Base-by-base conservation (phyloP, 768 basidiomycete species). In the Ramaria sp. region DNA sequence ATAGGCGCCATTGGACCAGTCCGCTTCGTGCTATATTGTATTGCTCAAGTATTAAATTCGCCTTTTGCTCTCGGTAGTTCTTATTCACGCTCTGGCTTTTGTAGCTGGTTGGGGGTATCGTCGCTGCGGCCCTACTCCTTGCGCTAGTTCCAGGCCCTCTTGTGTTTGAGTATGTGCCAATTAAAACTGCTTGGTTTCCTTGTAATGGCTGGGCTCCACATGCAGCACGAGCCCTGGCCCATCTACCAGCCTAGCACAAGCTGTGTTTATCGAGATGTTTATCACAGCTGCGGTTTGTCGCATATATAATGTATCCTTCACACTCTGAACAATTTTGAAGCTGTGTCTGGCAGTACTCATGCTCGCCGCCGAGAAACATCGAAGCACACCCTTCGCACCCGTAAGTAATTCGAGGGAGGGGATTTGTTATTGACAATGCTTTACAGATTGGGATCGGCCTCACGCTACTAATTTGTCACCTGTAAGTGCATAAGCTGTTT, bases 221-320 rank as follows among this genome's bases (percentile, higher is more conserved):
- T 25, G 12, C 56, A 83, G 81, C 59, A 79, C 78, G 8, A 64
- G 65, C 59, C 69, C 79, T 32, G 68, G 69, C 8, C 61, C 65
- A 18, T 74, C 73, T 3, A 65, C 77, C 56, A 83, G 74, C 65
- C 57, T 64, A 3, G 72, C 78, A 0, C 80, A 85, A 63, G 81
- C 71, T 10, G 73, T 83, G 16, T 85, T 84, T 64, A 82, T 85
- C 57, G 83, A 85, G 63, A 80, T 83, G 75, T 84, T 85, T 65
- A 75, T 78, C 59, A 84, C 82, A 13, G 70, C 77, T 12, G 70
- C 72, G 15, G 70, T 85, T 38, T n/a, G 75, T 79, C 49, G 25
- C 1, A n/a, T 42, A 28, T 24, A 5, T 20, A 4, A 42, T 47
- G 12, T 12, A 12, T 45, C 15, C 20, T 45, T 10, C 34, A 13